Percentiles rank a stretch among this genome's conserved stretches.
Conservation (phyloP, 164 flowering plant genomes). For the Magnolia officinalis region DNA sequence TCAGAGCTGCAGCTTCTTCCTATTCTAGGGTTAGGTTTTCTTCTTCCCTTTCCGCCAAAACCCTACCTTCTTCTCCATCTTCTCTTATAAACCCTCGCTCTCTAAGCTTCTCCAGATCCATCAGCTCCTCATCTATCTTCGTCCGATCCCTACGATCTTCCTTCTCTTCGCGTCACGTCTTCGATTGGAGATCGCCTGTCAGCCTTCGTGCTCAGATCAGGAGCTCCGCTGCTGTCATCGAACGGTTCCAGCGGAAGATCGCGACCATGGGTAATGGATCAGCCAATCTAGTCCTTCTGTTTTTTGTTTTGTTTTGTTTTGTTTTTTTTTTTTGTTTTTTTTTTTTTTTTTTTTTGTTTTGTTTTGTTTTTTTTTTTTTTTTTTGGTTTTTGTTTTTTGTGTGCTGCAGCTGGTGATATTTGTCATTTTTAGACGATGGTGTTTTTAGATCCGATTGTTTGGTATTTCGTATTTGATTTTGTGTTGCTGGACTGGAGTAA, state of each 20-base stretch:
- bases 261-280: conserved; percentile 38
- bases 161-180: conserved; percentile 46
- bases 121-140: background rate
- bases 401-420: background rate
- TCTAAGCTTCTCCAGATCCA: conserved; percentile 14
- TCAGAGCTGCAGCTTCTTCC: conserved; percentile 20
- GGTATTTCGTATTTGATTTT: background rate
- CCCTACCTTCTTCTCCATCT: conserved; percentile 13
- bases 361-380: too few relatives aligned
- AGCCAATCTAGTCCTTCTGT: background rate
- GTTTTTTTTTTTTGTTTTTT: too few relatives aligned
- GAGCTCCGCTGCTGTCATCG: conserved; percentile 43
- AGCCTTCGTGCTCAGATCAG: conserved; percentile 65
- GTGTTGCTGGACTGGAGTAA: background rate
- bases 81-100: conserved; percentile 18
- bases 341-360: background rate
- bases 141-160: conserved; percentile 30
- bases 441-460: background rate
- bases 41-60: conserved; percentile 20
- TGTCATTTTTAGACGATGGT: background rate
- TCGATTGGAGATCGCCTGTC: conserved; percentile 58
- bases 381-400: background rate
- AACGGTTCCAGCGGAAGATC: conserved; percentile 51
- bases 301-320: background rate
- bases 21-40: conserved; percentile 24